These are phyloP conservation scores for Scytalidium sp. DNA, from an alignment of 2,329 filamentous ascomycete genomes.

Conservation along the genomic window DNA sequence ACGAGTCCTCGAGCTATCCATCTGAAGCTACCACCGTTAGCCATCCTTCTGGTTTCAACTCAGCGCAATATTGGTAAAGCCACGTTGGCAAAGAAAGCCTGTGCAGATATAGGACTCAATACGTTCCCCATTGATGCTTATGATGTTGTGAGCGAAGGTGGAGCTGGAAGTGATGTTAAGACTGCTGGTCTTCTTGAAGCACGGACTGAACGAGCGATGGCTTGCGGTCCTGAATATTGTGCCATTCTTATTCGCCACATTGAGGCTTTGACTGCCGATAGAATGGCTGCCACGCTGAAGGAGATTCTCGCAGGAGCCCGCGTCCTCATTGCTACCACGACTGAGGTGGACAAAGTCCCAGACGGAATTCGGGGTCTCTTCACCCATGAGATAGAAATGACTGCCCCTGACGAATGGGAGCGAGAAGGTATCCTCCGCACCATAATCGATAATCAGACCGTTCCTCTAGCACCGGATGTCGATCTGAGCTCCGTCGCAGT, in stretches of 20 bases:
- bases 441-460: constrained; percentile 71
- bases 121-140: constrained; percentile 87
- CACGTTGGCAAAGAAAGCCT: constrained; percentile 72
- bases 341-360: constrained; percentile 90
- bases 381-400: constrained; percentile 93
- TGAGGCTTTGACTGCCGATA: constrained; percentile 85
- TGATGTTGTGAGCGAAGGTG: constrained; percentile 90
- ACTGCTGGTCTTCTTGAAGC: constrained; percentile 88
- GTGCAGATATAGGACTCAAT: constrained; percentile 86
- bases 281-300: constrained; percentile 81
- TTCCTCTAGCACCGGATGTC: constrained; percentile 78
- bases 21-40: constrained; percentile 81
- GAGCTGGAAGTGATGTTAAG: constrained; percentile 86
- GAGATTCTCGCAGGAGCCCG: constrained; percentile 77
- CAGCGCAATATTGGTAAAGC: constrained; percentile 92
- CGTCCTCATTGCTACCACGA: constrained; percentile 89
- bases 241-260: constrained; percentile 85
- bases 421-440: constrained; percentile 81
- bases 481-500: constrained; percentile 83
- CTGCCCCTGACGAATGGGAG: constrained; percentile 87
- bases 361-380: constrained; percentile 88
- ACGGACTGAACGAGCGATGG: constrained; percentile 82
- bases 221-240: constrained; percentile 81
- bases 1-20: constrained; percentile 86
- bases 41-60: constrained; percentile 84